Base-by-base conservation (phyloP, 495 filamentous ascomycete genomes). In the Astrocystis sublimbata region DNA sequence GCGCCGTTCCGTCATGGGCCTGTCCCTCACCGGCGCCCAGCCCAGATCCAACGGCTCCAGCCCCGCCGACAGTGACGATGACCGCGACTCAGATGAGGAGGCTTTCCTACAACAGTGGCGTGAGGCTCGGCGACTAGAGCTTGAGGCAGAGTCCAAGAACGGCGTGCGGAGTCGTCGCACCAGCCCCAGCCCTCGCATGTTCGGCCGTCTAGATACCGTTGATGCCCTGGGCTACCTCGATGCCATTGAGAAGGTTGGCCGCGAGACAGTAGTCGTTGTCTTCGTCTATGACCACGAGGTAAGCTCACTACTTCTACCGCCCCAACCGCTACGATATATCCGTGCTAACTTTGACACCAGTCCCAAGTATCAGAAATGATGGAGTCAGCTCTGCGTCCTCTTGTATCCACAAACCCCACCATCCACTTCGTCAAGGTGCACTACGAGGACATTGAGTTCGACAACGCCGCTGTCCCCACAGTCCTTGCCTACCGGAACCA, bases 361-460 rank as follows among this genome's bases (percentile, higher is more conserved):
- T 92, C 84, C 45, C 78, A 85, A 33, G 85, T 93, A 53, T 93
- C 89, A 42, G 75, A 80, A 36, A 80, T 89, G 50, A 87, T 96
- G 65, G 92, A 96, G 71, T 85, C 86, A 36, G 92, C 89, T 35
- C 73, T 98, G 41, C 79, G 79, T 31, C 84, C 85, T 3, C 81
- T 98, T 31, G 91, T 93, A 45, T 76, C 81, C 56, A 78, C 81
- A 59, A 79, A 98, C 65, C 76, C 82, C 26, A 79, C 86, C 30
- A 86, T 89, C 40, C 90, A 90, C 64, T 98, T 98, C 69, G 83
- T 98, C 74, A 94, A 93, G 73, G 84, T 98, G 31, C 90, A 96
- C 75, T 90, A 91, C 71, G 86, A 89, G 57, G 96, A 96, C 62
- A 93, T 96, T 30, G 96, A 98, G 73, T 97, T 98, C 83, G 91